A percentile compares a stretch with the other conserved stretches of the same genome.
These are phyloP conservation scores for Plantago coronopus DNA, from an alignment of 305 asterid species.

Conservation along the genomic window DNA sequence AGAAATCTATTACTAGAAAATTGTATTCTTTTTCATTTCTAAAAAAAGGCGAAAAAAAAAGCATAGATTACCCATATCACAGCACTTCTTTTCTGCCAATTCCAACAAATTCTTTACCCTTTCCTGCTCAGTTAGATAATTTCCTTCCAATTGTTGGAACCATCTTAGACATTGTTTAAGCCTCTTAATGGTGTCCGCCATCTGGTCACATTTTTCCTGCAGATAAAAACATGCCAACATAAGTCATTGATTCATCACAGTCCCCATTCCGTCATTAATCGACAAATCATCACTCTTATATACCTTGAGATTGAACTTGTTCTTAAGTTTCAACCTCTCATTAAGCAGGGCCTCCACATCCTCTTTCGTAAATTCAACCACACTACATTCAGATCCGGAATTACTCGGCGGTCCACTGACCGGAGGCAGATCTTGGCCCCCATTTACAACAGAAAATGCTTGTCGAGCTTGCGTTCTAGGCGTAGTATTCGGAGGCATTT, in stretches of 20 bases:
- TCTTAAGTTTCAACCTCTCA: constrained; percentile 66
- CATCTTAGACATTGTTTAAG: constrained; percentile 78
- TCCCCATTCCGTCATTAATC: constrained; percentile 3
- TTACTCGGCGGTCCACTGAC: constrained; percentile 64
- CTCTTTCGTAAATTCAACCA: constrained; percentile 65
- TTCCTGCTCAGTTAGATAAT: constrained; percentile 49
- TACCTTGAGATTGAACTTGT: constrained; percentile 68
- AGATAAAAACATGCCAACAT: constrained; percentile 7
- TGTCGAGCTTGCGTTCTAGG: constrained; percentile 49
- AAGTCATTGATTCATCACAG: constrained; percentile 1
- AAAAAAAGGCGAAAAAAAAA: constrained; percentile 3
- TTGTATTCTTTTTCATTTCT: background rate
- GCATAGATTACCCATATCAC: constrained; percentile 55
- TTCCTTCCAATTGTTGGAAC: constrained; percentile 80
- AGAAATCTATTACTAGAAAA: background rate
- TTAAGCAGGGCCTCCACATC: constrained; percentile 64
- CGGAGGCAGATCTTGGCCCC: constrained; percentile 65
- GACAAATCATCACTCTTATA: constrained; percentile 14
- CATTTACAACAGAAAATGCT: constrained; percentile 77
- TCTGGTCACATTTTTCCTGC: constrained; percentile 78
- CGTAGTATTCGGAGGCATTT: constrained; percentile 51
- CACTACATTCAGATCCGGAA: constrained; percentile 57
- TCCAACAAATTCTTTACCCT: constrained; percentile 50
- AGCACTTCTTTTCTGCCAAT: constrained; percentile 63
- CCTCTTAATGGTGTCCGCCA: constrained; percentile 59